Base-by-base conservation (phyloP, 352 stramenopile genomes). In the Phytopythium cucurbitacearum region DNA sequence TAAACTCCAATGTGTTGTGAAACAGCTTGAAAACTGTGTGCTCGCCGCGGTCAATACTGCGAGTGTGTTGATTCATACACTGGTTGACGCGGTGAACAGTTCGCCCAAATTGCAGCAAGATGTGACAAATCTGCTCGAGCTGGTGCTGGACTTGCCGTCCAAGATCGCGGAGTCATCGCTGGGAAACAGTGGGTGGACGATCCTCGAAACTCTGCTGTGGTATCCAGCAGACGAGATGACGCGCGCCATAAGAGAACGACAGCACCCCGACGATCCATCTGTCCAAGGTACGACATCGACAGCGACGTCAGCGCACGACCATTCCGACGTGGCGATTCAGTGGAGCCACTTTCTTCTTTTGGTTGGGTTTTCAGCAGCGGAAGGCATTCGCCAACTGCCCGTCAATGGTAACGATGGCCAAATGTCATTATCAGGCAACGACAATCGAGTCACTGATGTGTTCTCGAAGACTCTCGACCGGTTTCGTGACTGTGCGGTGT, bases 291-390 rank as follows among this genome's bases (percentile, higher is more conserved):
- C 5, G 49, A 48, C n/a, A 44, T 13, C 4, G 55, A 48, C 12
- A 16, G 34, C 5, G 39, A 60, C 10, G 21, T 61, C 21, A 28
- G 21, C 21, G 21, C 21, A 28, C 2, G 21, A 28, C 2, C 21
- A 28, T 28, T 1, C 21, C 11, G 61, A 76, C 5, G 57, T 57
- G 6, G 57, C 64, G 11, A 76, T 74, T 40, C 59, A 51, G 21
- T 67, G 67, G 59, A 57, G 56, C 33, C 72, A 83, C 51, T 40
- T 79, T 44, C 54, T 79, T 13, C 36, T 71, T 6, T 64, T 83
- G 21, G 61, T 66, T 32, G 56, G 55, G 1, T 80, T 71, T 66
- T 40, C 47, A 34, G 57, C 51, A 6, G 48, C 40, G 5, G 59
- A 59, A 40, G 38, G 40, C 5, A 13, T 35, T 7, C 43, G 45